Conservation (phyloP, 192 early-diverging fungal genomes). For the Gryganskiella cystojenkinii region DNA sequence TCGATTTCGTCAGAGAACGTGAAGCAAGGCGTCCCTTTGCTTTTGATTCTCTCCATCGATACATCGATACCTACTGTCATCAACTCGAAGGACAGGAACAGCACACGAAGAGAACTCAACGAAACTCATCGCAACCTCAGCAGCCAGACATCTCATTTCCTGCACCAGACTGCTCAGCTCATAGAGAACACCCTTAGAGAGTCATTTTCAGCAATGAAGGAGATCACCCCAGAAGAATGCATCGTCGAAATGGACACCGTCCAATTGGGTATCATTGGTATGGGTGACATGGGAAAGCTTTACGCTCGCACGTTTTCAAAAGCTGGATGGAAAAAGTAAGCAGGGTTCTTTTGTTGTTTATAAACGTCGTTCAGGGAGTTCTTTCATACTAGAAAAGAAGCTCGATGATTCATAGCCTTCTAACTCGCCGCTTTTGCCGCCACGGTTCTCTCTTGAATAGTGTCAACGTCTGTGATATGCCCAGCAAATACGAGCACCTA, state of each 20-base stretch:
- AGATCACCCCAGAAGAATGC: background rate
- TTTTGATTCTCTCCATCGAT: background rate
- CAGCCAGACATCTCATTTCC: too few relatives aligned
- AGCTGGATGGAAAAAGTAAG: constrained; percentile 83
- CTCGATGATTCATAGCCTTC: background rate
- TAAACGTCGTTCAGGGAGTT: background rate
- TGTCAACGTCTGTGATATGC: constrained; percentile 92
- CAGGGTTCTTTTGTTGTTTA: background rate
- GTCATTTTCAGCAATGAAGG: too few relatives aligned
- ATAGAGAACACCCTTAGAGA: too few relatives aligned
- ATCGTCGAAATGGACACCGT: constrained; percentile 65
- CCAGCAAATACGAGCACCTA: constrained; percentile 76
- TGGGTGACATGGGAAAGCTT: constrained; percentile 95
- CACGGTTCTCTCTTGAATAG: constrained; percentile 51
- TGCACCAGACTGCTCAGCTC: too few relatives aligned
- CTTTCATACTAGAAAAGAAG: background rate
- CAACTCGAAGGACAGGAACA: too few relatives aligned
- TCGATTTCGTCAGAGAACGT: too few relatives aligned
- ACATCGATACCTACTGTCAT: background rate
- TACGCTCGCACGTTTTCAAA: constrained; percentile 80
- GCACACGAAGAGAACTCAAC: too few relatives aligned
- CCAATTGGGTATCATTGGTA: constrained; percentile 93
- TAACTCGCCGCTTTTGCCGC: background rate
- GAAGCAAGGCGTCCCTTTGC: background rate
- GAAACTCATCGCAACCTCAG: too few relatives aligned